Percentiles rank a stretch among this genome's conserved stretches.
Conservation (phyloP, 805 yeast species). For the Candida piceae region DNA sequence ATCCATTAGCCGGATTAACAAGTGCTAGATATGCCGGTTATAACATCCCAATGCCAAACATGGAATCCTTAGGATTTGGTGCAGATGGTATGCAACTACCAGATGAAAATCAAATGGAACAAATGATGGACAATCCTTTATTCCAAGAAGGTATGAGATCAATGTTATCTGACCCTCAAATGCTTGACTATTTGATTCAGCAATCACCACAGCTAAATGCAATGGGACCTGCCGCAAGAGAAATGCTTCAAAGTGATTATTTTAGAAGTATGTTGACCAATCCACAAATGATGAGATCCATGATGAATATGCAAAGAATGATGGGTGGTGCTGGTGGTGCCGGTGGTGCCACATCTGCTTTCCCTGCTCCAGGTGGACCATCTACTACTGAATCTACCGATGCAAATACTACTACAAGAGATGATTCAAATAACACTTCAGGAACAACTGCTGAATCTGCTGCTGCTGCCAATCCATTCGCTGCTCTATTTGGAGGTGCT, state of each 20-base stretch:
- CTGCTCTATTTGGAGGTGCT: slow-evolving; percentile 28
- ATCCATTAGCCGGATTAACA: slow-evolving; percentile 87
- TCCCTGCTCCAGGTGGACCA: slow-evolving; percentile 19
- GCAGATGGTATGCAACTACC: slow-evolving; percentile 89
- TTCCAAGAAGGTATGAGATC: slow-evolving; percentile 79
- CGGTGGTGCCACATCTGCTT: not conserved
- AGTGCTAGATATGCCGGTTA: slow-evolving; percentile 96
- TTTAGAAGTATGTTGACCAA: slow-evolving; percentile 76
- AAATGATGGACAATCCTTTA: slow-evolving; percentile 76
- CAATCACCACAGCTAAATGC: slow-evolving; percentile 80
- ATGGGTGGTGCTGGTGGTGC: slow-evolving; percentile 34
- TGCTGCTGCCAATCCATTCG: slow-evolving; percentile 41
- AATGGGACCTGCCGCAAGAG: slow-evolving; percentile 86
- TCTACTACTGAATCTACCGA: slow-evolving; percentile 17
- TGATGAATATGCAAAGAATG: slow-evolving; percentile 68
- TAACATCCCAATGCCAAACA: slow-evolving; percentile 73
- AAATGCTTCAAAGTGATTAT: slow-evolving; percentile 77
- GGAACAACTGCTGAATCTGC: slow-evolving; percentile 13
- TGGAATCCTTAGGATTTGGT: slow-evolving; percentile 60
- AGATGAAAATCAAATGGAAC: slow-evolving; percentile 66
- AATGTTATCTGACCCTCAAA: slow-evolving; percentile 80
- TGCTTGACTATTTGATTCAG: slow-evolving; percentile 75
- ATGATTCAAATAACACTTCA: slow-evolving; percentile 7
- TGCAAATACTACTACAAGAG: slow-evolving; percentile 13
- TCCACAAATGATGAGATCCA: slow-evolving; percentile 79